Base-by-base conservation (phyloP, 176 grass and related monocot genomes). In the Aegilops bicornis region DNA sequence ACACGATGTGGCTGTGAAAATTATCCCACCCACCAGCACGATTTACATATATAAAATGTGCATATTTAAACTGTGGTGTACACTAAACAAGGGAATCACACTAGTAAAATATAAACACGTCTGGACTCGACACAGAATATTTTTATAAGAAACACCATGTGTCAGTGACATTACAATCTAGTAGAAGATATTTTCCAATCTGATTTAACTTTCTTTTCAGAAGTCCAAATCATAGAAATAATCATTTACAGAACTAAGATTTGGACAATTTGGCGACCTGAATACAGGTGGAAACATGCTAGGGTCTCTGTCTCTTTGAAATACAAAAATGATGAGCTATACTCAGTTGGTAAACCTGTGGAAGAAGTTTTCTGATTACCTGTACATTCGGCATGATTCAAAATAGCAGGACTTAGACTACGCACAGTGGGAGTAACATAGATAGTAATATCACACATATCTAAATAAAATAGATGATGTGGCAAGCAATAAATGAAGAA, bases 301-400 rank as follows among this genome's bases (percentile, higher is more conserved):
- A 65, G 94, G 86, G 32, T 82, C 87, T 9, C 12, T 95, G 27
- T 27, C 27, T 27, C 27, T 27, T 27, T 27, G 15, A 80, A 93
- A 67, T 98, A 76, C 83, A 95, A 87, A 77, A 90, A 92, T 1
- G 95, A 98, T 68, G 93, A 95, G 62, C 87, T 98, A 39, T 98
- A 90, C 73, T 85, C 86, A 4, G 83, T 85, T 32, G 93, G 87
- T 29, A 87, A 98, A 62, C 79, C 85, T 10, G 92, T 93, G 95
- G 68, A 98, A 83, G 80, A 95, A 87, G 80, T 95, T 62, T 98
- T 98, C 77, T 98, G 95, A 88, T 75, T 95, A 48, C 56, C 88
- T 68, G 87, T 95, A 83, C 73, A 92, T 82, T 75, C 75, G 43
- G 67, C 76, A 89, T 98, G 93, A 89, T 90, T 93, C 84, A 62